Conservation (phyloP, 2,329 filamentous ascomycete species). For the Lachnellula arida region DNA sequence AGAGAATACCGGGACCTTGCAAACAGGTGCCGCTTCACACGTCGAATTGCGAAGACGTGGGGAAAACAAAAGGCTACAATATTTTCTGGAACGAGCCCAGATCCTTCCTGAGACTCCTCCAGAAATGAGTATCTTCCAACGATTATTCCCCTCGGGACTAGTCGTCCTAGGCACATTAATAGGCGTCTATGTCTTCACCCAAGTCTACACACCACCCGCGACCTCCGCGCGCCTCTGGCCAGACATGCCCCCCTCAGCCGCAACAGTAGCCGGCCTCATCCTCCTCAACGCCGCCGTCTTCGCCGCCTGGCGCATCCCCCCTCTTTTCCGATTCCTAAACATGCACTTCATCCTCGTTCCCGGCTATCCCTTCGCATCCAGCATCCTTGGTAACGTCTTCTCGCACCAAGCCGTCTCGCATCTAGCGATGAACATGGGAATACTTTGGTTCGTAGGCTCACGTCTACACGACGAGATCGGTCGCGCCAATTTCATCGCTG, state of each 20-base stretch:
- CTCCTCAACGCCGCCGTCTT: conserved; percentile 54
- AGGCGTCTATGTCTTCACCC: conserved; percentile 40
- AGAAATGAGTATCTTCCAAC: conserved; percentile 47
- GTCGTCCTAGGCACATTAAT: conserved; percentile 43
- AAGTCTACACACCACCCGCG: conserved; percentile 48
- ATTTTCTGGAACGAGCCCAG: conserved; percentile 39
- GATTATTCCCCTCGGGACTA: conserved; percentile 51
- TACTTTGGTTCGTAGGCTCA: conserved; percentile 62
- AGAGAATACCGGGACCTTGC: conserved; percentile 25
- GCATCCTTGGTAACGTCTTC: conserved; percentile 61
- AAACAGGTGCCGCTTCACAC: conserved; percentile 16
- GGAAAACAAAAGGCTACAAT: conserved; percentile 25
- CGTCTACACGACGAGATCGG: conserved; percentile 67
- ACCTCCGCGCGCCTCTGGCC: conserved; percentile 50
- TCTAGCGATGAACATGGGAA: conserved; percentile 58
- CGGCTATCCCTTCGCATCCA: conserved; percentile 58
- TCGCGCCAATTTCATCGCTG: conserved; percentile 62
- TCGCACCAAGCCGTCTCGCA: conserved; percentile 63
- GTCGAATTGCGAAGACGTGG: conserved; percentile 27
- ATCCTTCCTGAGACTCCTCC: conserved; percentile 49
- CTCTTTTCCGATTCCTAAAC: conserved; percentile 62
- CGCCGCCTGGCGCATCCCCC: conserved; percentile 57
- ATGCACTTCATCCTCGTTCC: conserved; percentile 62
- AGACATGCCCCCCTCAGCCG: conserved; percentile 55
- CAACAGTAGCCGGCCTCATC: conserved; percentile 60